Evolutionary conservation across 176 grass and related monocot species (phyloP).

Genomic region (Lolium perenne): DNA sequence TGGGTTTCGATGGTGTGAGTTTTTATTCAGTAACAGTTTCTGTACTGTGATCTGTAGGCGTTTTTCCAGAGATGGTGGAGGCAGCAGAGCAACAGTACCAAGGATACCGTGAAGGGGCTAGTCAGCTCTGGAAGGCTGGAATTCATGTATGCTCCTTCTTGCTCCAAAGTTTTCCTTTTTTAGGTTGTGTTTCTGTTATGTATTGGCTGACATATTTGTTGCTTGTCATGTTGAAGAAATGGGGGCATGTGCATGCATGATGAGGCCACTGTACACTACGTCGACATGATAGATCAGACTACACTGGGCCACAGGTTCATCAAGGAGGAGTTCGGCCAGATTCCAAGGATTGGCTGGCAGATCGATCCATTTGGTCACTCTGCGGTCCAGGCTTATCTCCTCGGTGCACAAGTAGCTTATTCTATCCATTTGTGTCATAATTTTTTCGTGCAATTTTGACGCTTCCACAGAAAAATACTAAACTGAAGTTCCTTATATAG

Average conservation of each 20-base stretch:
- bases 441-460: background rate
- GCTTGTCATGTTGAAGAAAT: slow-evolving; percentile 63
- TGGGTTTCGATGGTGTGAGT: background rate
- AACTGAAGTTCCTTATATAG: background rate
- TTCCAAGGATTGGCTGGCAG: slow-evolving; percentile 91
- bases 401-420: slow-evolving; percentile 69
- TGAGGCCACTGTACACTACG: slow-evolving; percentile 85
- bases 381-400: slow-evolving; percentile 88
- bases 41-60: slow-evolving; percentile 45
- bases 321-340: slow-evolving; percentile 79
- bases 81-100: slow-evolving; percentile 73
- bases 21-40: slow-evolving; percentile 2
- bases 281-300: slow-evolving; percentile 97
- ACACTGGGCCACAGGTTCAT: slow-evolving; percentile 85
- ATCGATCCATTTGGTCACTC: slow-evolving; percentile 98
- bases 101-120: slow-evolving; percentile 78
- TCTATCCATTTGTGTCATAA: slow-evolving; percentile 14
- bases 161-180: background rate
- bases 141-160: slow-evolving; percentile 62
- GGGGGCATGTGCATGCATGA: slow-evolving; percentile 98
- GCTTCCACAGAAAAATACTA: background rate
- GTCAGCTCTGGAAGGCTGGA: slow-evolving; percentile 82
- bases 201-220: background rate
- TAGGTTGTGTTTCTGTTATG: slow-evolving; percentile 22
- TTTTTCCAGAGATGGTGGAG: slow-evolving; percentile 98